Base-by-base conservation (phyloP, 495 filamentous ascomycete species). In the Lepraria neglecta region DNA sequence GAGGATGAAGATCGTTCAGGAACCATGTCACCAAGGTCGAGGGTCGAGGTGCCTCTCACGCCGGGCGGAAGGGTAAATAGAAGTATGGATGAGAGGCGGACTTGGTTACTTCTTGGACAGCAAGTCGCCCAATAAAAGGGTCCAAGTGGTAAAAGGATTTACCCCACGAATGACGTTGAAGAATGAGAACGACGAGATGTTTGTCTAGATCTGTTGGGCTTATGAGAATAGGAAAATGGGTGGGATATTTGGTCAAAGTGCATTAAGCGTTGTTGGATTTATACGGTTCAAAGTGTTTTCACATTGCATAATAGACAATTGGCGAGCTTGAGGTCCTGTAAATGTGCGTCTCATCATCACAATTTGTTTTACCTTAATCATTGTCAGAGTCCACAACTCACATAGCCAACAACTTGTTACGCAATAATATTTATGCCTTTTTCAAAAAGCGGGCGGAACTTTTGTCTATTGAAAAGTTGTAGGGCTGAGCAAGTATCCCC, bases 1-100 rank as follows among this genome's bases (percentile, higher is more conserved):
- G 67, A 77, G 44, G 80, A 82, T 19, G 82, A 85, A 45, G 82
- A 84, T 31, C 76, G 78, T 17, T 65, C 60, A 69, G 59, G 58
- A 65, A 65, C 64, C 12, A 15, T 65, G 30, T 65, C 64, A 21
- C 59, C 60, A 14, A 51, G 66, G 56, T 62, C 59, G 47, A 69
- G 86, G 48, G 80, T 88, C 14, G 80, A 85, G 55, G 72, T 90
- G 7, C 87, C 87, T 43, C 73, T 90, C 19, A 89, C 86, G 0
- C 87, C 87, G 4, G 87, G 87, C 33, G 82, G 85, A 6, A 76
- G 87, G 38, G 75, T 87, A 11, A 82, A 86, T 58, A 77, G 87
- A 70, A 88, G 86, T 69, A 87, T 90, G 85, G 87, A 78, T 62
- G 74, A 78, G 48, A 75, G 79, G 28, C 74, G 82, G 24, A 79